A percentile compares a stretch with the other conserved stretches of the same genome.
These are phyloP conservation scores for Scutellaria minor DNA, from an alignment of 257 asterid genomes.

Conservation along the genomic window DNA sequence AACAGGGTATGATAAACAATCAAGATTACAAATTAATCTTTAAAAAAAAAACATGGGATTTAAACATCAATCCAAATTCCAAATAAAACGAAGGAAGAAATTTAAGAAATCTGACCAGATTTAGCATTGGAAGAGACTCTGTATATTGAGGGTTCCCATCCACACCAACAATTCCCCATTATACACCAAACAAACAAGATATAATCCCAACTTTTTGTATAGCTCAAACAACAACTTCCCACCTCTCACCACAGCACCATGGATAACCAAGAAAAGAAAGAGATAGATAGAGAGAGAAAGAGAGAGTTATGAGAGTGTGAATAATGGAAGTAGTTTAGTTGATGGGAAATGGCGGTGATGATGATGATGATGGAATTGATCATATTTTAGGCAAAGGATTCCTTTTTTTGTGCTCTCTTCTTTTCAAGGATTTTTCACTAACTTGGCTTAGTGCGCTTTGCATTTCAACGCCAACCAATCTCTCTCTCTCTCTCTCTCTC, in stretches of 20 bases:
- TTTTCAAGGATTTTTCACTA: conserved; percentile 27
- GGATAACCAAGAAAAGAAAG: conserved; percentile 16
- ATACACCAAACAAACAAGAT: conserved; percentile 26
- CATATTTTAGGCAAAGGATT: background rate
- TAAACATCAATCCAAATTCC: background rate
- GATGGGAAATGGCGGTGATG: conserved; percentile 39
- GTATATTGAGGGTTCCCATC: conserved; percentile 52
- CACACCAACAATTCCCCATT: conserved; percentile 84
- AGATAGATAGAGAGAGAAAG: conserved; percentile 7
- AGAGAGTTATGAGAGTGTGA: conserved; percentile 22
- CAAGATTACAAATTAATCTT: conserved; percentile 24
- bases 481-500: conserved; percentile 26
- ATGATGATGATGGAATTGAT: conserved; percentile 25
- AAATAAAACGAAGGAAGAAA: background rate
- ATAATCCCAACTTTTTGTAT: conserved; percentile 37
- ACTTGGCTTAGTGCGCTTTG: conserved; percentile 43
- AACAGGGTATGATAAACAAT: background rate
- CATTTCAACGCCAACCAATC: conserved; percentile 51
- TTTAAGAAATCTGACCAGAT: conserved; percentile 50
- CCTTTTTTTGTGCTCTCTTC: conserved; percentile 28
- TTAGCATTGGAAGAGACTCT: conserved; percentile 69
- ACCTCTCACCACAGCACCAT: conserved; percentile 26
- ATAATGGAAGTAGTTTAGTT: conserved; percentile 10
- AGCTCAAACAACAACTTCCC: conserved; percentile 28
- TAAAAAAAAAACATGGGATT: background rate